Conservation (phyloP, 2,329 filamentous ascomycete genomes). For the Xylaria sp. region DNA sequence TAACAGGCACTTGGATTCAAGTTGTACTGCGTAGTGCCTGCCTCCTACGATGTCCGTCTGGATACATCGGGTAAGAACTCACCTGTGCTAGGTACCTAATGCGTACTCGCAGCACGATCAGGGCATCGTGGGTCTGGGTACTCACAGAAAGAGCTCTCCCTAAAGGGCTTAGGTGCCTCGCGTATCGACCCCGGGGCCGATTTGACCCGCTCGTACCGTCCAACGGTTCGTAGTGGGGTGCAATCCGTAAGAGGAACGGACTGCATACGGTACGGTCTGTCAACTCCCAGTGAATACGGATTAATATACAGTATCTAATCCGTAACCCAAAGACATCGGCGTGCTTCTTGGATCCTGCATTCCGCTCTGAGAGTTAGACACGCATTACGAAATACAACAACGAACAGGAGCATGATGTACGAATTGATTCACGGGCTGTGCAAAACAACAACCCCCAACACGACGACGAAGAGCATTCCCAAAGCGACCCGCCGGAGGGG, state of each 20-base stretch:
- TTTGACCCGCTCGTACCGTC: background rate
- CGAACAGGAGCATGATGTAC: no score
- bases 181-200: background rate
- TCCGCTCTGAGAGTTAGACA: background rate
- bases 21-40: no score
- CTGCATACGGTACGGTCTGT: background rate
- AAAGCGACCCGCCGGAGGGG: background rate
- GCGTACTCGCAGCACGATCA: background rate
- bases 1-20: no score
- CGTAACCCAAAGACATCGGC: background rate
- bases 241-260: background rate
- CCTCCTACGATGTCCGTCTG: no score
- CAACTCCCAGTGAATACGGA: background rate
- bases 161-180: background rate
- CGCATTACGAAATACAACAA: no score
- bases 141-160: background rate
- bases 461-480: background rate
- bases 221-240: background rate
- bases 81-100: background rate
- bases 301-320: background rate
- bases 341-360: background rate
- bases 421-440: background rate
- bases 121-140: background rate
- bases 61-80: no score
- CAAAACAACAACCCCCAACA: background rate